These are phyloP conservation scores for Neostapfia colusana DNA, from an alignment of 176 grass and related monocot species.

Conservation along the genomic window DNA sequence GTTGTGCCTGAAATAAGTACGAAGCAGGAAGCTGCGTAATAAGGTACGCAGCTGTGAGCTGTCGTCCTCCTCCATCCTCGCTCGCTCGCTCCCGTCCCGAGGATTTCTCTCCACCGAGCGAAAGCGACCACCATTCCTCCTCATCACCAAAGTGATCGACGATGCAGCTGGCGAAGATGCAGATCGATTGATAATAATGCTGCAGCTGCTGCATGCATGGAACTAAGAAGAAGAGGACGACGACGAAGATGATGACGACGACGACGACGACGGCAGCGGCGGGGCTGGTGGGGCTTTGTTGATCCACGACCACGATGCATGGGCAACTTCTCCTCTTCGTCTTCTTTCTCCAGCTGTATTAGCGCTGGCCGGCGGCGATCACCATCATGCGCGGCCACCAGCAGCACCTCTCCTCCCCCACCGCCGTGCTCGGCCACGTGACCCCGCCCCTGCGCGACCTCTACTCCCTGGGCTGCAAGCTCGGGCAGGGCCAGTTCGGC, in stretches of 20 bases:
- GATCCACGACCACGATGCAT: conserved; percentile 47
- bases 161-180: too few relatives aligned
- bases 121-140: too few relatives aligned
- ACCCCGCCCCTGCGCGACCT: conserved; percentile 59
- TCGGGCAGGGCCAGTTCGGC: conserved; percentile 77
- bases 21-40: neutral
- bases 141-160: too few relatives aligned
- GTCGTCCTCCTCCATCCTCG: neutral
- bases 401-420: conserved; percentile 32
- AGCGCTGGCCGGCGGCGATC: too few relatives aligned
- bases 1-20: neutral
- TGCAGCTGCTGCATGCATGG: too few relatives aligned
- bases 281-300: neutral
- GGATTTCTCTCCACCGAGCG: conserved; percentile 15
- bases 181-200: too few relatives aligned
- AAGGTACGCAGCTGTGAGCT: too few relatives aligned
- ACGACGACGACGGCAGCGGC: neutral
- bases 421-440: conserved; percentile 50
- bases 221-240: too few relatives aligned
- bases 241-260: neutral
- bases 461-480: conserved; percentile 63
- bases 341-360: too few relatives aligned
- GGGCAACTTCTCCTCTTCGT: too few relatives aligned
- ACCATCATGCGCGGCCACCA: conserved; percentile 21
- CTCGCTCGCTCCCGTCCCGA: neutral